These are phyloP conservation scores for Erigeron canadensis DNA, from an alignment of 129 eudicot species.

Conservation along the genomic window DNA sequence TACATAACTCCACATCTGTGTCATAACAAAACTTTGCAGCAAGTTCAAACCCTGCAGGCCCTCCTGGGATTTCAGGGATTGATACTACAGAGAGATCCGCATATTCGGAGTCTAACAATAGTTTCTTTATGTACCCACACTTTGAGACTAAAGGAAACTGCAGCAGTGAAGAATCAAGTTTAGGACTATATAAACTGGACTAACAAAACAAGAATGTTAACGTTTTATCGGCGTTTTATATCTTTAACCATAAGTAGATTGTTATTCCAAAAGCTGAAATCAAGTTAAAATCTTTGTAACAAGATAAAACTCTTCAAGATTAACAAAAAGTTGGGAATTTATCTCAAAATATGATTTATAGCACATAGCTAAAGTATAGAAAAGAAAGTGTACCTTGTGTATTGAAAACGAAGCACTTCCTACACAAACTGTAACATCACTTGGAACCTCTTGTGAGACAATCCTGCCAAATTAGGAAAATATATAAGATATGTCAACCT, in stretches of 20 bases:
- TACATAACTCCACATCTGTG: slow-evolving; percentile 60
- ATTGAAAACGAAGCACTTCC: slow-evolving; percentile 69
- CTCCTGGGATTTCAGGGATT: slow-evolving; percentile 79
- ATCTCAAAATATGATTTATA: background rate
- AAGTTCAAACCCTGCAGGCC: slow-evolving; percentile 82
- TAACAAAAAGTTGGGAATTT: background rate
- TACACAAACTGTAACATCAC: slow-evolving; percentile 64
- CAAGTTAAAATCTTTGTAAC: background rate
- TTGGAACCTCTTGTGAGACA: slow-evolving; percentile 75
- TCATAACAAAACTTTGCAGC: slow-evolving; percentile 93
- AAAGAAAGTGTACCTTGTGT: slow-evolving; percentile 62
- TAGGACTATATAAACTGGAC: slow-evolving; percentile 1
- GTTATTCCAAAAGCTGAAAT: too few species aligned
- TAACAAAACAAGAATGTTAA: background rate
- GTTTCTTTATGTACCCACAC: slow-evolving; percentile 74
- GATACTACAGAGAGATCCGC: slow-evolving; percentile 47
- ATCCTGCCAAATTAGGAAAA: slow-evolving; percentile 56
- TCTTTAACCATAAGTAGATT: background rate
- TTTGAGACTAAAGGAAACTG: slow-evolving; percentile 93
- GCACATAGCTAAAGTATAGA: background rate
- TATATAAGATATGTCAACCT: background rate
- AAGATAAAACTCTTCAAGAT: background rate
- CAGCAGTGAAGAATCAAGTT: slow-evolving; percentile 17
- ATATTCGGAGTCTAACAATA: slow-evolving; percentile 50
- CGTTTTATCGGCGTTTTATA: background rate